Evolutionary conservation across 208 protist species (phyloP).

Genomic region (Trypanosoma avium): DNA sequence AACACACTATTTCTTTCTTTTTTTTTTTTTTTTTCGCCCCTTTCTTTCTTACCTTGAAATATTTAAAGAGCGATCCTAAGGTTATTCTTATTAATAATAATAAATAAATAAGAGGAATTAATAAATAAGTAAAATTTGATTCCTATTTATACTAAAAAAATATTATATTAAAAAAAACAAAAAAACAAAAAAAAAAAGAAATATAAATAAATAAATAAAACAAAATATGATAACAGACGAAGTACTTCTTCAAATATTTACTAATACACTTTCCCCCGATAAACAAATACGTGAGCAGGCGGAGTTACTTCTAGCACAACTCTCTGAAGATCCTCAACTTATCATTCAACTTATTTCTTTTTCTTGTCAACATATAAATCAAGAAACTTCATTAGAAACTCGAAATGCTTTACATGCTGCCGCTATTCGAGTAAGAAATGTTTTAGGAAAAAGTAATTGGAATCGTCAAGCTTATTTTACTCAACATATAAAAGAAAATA

Average conservation of each 20-base stretch:
- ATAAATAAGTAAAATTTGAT: too few relatives aligned
- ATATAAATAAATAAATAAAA: slow-evolving; percentile 17
- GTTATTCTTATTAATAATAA: background rate
- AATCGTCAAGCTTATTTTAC: slow-evolving; percentile 60
- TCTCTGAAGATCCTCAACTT: slow-evolving; percentile 55
- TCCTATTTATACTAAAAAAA: too few relatives aligned
- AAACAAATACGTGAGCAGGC: slow-evolving; percentile 60
- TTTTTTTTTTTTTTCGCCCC: background rate
- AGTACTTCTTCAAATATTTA: slow-evolving; percentile 59
- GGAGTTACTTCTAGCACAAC: slow-evolving; percentile 53
- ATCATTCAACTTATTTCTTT: slow-evolving; percentile 63
- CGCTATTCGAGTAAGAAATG: slow-evolving; percentile 74
- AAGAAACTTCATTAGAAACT: slow-evolving; percentile 10
- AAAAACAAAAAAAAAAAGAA: slow-evolving; percentile 4
- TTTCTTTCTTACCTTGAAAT: background rate
- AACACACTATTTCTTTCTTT: background rate
- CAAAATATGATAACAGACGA: background rate
- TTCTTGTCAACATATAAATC: slow-evolving; percentile 24
- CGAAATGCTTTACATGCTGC: slow-evolving; percentile 39
- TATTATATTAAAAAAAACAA: too few relatives aligned
- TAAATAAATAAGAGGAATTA: too few relatives aligned
- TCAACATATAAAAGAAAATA: slow-evolving; percentile 39
- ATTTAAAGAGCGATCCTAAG: too few relatives aligned
- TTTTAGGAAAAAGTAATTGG: slow-evolving; percentile 74
- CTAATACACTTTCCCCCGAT: slow-evolving; percentile 62